Base-by-base conservation (phyloP, 176 grass and related monocot species). In the Raddia guianensis region DNA sequence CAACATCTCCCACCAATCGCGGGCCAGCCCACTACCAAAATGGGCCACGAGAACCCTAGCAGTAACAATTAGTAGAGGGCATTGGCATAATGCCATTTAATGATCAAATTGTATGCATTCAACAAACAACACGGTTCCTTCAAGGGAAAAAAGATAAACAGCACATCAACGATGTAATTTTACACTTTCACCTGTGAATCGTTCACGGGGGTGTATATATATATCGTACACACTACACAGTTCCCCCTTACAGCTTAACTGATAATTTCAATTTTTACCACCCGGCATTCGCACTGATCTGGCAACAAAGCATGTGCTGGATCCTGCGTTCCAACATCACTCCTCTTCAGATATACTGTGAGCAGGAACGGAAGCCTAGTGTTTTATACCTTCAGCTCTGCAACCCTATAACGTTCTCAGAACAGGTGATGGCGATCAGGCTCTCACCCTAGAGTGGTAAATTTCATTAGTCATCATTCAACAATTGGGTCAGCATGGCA, bases 401-500 rank as follows among this genome's bases (percentile, higher is more conserved):
- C 63, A 42, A 34, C 66, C 32, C 12, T 63, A 15, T 32, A 57
- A 57, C 9, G 10, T 75, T 15, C 49, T 72, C 12, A 33, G 21
- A 58, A 35, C 14, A 18, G 49, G 4, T 13, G 35, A 3, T 46
- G 50, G 60, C 6, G 33, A 33, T 65, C 49, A 27, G 27, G 44
- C 14, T 3, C 6, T 49, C 21, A 27, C 45, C 12, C n/a, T 44
- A 34, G 34, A 77, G 16, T 16, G 27, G 42, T 45, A 49, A 33
- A 79, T 51, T 56, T 84, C 57, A 74, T 46, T 52, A 76, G 60
- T 51, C 60, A 34, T 88, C 79, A 48, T 91, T 84, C 47, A 90
- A 78, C 60, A 93, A 63, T 49, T 90, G 86, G 35, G 90, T 34
- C 14, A 90, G 58, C 96, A 99, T 99, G 64, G 90, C 82, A 80